Conservation (phyloP, 2,329 filamentous ascomycete genomes). For the Colletotrichum aenigma region DNA sequence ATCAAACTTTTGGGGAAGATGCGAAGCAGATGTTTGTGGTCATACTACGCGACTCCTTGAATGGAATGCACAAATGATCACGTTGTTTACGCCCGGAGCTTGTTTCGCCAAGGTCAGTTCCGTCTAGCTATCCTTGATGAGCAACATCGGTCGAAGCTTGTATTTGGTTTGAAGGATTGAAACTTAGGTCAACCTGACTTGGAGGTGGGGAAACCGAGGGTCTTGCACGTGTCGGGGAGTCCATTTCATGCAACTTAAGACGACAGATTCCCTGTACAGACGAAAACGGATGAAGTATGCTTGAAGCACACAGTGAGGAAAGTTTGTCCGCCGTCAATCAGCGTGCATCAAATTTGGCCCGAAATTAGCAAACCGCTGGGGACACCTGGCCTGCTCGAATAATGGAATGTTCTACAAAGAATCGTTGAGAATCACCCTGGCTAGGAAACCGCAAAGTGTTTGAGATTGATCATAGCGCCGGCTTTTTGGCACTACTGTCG, state of each 20-base stretch:
- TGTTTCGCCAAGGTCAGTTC: background rate
- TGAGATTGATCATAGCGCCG: too few species aligned
- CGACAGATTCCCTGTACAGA: background rate
- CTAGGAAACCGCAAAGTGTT: too few species aligned
- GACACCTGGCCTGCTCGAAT: background rate
- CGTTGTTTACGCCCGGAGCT: background rate
- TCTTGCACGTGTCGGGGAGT: background rate
- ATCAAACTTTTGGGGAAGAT: background rate
- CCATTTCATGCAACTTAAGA: background rate
- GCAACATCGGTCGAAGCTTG: background rate
- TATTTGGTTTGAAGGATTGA: background rate
- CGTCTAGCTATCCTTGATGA: background rate
- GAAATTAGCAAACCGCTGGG: background rate
- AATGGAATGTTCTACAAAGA: too few species aligned
- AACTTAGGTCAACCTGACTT: background rate
- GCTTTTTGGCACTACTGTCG: too few species aligned
- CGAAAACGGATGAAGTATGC: background rate
- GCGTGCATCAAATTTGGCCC: accelerated
- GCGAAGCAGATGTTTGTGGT: background rate
- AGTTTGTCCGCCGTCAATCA: background rate
- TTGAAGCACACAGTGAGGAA: background rate
- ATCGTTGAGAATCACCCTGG: too few species aligned
- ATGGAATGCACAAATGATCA: background rate
- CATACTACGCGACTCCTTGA: background rate
- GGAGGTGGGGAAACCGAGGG: background rate